Evolutionary conservation across 2,329 filamentous ascomycete genomes (phyloP).

Genomic region (Sarocladium oryzae): DNA sequence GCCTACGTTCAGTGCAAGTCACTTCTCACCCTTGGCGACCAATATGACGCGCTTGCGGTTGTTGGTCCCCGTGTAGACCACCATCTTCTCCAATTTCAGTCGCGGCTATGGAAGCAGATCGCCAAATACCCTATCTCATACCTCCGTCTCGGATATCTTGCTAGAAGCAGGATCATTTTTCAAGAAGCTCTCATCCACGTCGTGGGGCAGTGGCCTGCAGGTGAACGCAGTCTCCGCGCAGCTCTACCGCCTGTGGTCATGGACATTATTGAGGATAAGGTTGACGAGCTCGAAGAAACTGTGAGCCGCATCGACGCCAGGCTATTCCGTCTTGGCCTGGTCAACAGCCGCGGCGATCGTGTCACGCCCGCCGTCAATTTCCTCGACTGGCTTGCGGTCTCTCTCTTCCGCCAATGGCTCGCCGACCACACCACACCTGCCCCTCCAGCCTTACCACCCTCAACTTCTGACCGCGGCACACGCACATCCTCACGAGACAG

Average conservation of each 20-base stretch:
- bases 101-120: slow-evolving; percentile 89
- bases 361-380: slow-evolving; percentile 75
- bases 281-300: slow-evolving; percentile 80
- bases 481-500: slow-evolving; percentile 20
- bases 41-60: slow-evolving; percentile 85
- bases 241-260: slow-evolving; percentile 70
- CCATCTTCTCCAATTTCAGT: slow-evolving; percentile 86
- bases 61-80: slow-evolving; percentile 89
- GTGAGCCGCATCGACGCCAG: slow-evolving; percentile 74
- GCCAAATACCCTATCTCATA: slow-evolving; percentile 94
- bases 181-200: slow-evolving; percentile 88
- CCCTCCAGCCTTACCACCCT: slow-evolving; percentile 28
- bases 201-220: slow-evolving; percentile 86
- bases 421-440: slow-evolving; percentile 81
- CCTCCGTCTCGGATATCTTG: slow-evolving; percentile 80
- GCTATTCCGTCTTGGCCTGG: slow-evolving; percentile 74
- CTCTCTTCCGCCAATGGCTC: slow-evolving; percentile 86
- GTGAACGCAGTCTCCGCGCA: slow-evolving; percentile 67
- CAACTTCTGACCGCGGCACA: slow-evolving; percentile 14
- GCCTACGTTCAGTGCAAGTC: slow-evolving; percentile 94
- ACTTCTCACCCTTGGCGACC: slow-evolving; percentile 80
- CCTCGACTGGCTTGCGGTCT: slow-evolving; percentile 83
- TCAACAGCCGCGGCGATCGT: slow-evolving; percentile 72
- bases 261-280: slow-evolving; percentile 91
- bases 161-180: slow-evolving; percentile 76